Conservation (phyloP, 208 protist species). For the Leishmania turanica region DNA sequence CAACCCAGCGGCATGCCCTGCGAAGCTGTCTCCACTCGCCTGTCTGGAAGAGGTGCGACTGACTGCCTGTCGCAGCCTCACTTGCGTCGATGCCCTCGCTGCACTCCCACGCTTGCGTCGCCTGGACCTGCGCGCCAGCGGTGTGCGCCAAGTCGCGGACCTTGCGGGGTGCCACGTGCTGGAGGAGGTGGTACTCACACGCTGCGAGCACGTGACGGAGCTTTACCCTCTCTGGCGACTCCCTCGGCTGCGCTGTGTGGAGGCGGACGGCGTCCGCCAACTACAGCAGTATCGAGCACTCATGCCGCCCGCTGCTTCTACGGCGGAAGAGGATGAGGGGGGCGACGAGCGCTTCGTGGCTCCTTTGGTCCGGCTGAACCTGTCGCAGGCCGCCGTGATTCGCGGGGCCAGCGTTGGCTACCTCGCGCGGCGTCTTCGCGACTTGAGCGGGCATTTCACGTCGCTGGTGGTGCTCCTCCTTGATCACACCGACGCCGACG, state of each 20-base stretch:
- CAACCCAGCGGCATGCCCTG: neutral
- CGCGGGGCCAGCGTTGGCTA: slow-evolving; percentile 15
- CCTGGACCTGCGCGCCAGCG: slow-evolving; percentile 23
- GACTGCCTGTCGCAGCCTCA: slow-evolving; percentile 24
- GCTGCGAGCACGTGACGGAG: slow-evolving; percentile 14
- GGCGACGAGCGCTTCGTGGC: neutral
- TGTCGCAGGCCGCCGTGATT: slow-evolving; percentile 12
- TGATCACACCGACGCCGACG: slow-evolving; percentile 17
- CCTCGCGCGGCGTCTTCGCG: slow-evolving; percentile 7
- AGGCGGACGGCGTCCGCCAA: slow-evolving; percentile 16
- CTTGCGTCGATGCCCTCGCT: slow-evolving; percentile 11
- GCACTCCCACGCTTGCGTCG: slow-evolving; percentile 21
- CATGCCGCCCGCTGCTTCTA: neutral
- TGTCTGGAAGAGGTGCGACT: slow-evolving; percentile 24
- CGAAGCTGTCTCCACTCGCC: slow-evolving; percentile 9
- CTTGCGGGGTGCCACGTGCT: slow-evolving; percentile 16
- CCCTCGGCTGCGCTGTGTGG: slow-evolving; percentile 20
- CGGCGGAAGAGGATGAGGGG: neutral
- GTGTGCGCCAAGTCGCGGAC: slow-evolving; percentile 5
- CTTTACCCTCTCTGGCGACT: slow-evolving; percentile 28
- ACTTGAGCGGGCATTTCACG: neutral
- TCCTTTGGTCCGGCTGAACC: slow-evolving; percentile 19
- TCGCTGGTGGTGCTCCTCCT: slow-evolving; percentile 15
- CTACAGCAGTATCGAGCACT: slow-evolving; percentile 6
- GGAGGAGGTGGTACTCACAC: slow-evolving; percentile 21